Evolutionary conservation across 352 stramenopile species (phyloP).

Genomic region (Pythium grandisporangium): DNA sequence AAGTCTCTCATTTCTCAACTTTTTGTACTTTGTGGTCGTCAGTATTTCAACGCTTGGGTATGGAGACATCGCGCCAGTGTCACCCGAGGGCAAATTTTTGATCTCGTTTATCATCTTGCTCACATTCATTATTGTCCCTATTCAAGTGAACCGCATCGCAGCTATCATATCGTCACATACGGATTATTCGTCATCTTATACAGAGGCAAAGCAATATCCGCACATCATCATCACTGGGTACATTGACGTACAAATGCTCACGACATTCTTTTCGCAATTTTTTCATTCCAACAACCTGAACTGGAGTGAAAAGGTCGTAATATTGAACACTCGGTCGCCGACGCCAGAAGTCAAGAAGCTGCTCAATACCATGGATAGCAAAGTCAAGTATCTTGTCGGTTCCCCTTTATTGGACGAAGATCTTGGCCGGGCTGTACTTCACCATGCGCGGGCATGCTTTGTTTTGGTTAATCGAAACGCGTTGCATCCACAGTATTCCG

Average conservation of each 20-base stretch:
- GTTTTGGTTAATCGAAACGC: conserved; percentile 59
- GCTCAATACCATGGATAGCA: conserved; percentile 62
- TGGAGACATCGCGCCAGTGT: conserved; percentile 66
- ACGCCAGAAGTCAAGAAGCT: conserved; percentile 64
- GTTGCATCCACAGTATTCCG: conserved; percentile 38
- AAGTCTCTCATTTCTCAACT: conserved; percentile 55
- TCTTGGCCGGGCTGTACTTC: conserved; percentile 43
- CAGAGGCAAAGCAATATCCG: conserved; percentile 57
- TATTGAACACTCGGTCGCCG: conserved; percentile 55
- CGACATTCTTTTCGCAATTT: conserved; percentile 73
- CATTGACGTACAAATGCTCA: conserved; percentile 50
- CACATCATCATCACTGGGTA: conserved; percentile 70
- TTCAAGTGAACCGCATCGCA: conserved; percentile 70
- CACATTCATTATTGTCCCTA: conserved; percentile 74
- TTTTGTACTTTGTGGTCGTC: conserved; percentile 80
- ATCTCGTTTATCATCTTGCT: conserved; percentile 79
- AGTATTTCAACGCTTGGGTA: conserved; percentile 83
- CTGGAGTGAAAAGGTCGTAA: conserved; percentile 76
- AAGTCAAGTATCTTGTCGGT: conserved; percentile 78
- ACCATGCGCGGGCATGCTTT: conserved; percentile 47
- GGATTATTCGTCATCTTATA: conserved; percentile 71
- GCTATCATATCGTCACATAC: conserved; percentile 73
- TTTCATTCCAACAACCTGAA: conserved; percentile 82
- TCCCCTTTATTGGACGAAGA: conserved; percentile 75
- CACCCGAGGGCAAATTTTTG: conserved; percentile 55